Percentiles rank a stretch among this genome's conserved stretches.
Conservation (phyloP, 345 rosid genomes). For the Citrus medica region DNA sequence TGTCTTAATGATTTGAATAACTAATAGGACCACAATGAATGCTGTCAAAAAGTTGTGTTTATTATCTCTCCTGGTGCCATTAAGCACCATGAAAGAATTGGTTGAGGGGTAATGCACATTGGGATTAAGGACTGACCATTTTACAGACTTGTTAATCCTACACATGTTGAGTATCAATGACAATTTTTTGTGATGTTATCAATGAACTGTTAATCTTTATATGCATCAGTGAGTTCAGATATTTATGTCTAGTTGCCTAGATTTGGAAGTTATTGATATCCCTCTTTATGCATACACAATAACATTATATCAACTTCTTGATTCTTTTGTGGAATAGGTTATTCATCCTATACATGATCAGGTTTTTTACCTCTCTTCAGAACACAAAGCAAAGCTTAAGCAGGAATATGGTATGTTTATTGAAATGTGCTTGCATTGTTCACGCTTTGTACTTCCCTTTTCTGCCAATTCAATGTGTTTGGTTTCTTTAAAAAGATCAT, state of each 20-base stretch:
- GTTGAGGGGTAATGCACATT: not conserved
- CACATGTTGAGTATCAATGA: not conserved
- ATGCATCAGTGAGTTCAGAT: not conserved
- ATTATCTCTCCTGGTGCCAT: not conserved
- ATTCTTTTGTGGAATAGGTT: conserved; percentile 38
- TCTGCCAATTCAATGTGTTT: not conserved
- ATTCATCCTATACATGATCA: conserved; percentile 75
- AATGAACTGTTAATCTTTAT: not conserved
- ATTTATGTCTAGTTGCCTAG: not conserved
- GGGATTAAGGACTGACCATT: not conserved
- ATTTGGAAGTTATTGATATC: not conserved
- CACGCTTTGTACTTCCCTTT: not conserved
- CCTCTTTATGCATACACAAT: not conserved
- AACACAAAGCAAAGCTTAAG: conserved; percentile 66
- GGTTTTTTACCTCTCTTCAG: conserved; percentile 49
- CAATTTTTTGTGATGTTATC: too few species aligned
- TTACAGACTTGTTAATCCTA: not conserved
- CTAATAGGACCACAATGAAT: not conserved
- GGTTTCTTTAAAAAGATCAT: not conserved
- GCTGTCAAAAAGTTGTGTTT: not conserved
- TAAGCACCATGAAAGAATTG: not conserved
- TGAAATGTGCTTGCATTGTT: not conserved
- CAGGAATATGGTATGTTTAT: conserved; percentile 60
- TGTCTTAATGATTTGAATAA: not conserved
- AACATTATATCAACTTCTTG: not conserved